Evolutionary conservation across 768 basidiomycete genomes (phyloP).

Genomic region (Lentinula raphanica): DNA sequence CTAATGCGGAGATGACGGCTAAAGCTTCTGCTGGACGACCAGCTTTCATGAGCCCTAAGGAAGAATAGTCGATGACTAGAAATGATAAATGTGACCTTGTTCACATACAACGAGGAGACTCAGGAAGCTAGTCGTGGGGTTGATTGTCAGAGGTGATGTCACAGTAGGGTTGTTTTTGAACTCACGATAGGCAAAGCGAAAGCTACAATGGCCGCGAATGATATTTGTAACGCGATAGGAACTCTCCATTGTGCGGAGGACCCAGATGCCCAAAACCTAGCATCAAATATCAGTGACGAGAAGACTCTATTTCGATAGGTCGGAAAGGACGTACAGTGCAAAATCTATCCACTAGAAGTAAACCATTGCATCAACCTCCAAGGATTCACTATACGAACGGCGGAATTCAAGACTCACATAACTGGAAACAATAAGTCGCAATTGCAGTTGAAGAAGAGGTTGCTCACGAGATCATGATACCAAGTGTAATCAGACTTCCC

Average conservation of each 20-base stretch:
- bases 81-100: not conserved
- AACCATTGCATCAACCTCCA: not conserved
- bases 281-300: not conserved
- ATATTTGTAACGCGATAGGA: slow-evolving; percentile 55
- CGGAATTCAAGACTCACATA: slow-evolving; percentile 5
- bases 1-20: slow-evolving; percentile 59
- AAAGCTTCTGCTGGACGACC: slow-evolving; percentile 50
- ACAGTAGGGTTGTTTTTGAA: slow-evolving; percentile 5
- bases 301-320: not conserved
- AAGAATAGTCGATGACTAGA: not conserved
- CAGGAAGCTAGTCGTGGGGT: slow-evolving; percentile 41
- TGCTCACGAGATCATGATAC: slow-evolving; percentile 55
- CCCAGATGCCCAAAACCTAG: slow-evolving; percentile 44
- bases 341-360: slow-evolving; percentile 66
- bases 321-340: slow-evolving; percentile 44
- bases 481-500: slow-evolving; percentile 58
- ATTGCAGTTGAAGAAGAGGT: not conserved
- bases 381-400: not conserved
- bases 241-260: slow-evolving; percentile 59
- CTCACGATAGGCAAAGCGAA: slow-evolving; percentile 43
- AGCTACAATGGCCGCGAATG: slow-evolving; percentile 51
- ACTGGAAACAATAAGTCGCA: not conserved
- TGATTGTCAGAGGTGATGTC: not conserved
- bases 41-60: slow-evolving; percentile 47
- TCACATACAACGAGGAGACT: slow-evolving; percentile 49